Conservation (phyloP, 2,329 filamentous ascomycete species). For the Triangularia verruculosa region DNA sequence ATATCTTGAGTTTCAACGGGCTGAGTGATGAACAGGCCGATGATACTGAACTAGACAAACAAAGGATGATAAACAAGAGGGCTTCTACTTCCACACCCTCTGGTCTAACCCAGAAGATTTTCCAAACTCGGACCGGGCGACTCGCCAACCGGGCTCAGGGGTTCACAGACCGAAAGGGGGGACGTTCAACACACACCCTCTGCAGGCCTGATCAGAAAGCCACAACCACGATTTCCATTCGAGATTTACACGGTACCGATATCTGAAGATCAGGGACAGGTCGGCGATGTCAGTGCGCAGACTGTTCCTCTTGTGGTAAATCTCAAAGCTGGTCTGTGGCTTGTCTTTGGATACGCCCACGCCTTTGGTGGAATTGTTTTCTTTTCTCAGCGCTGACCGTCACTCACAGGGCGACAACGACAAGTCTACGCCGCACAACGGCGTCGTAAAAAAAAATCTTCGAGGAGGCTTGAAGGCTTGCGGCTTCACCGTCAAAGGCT, state of each 20-base stretch:
- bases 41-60: background rate
- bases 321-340: background rate
- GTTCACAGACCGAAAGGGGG: background rate
- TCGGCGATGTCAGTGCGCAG: background rate
- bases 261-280: background rate
- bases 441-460: background rate
- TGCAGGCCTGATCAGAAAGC: background rate
- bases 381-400: background rate
- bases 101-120: background rate
- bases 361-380: background rate
- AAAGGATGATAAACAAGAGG: background rate
- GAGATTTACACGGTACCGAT: background rate
- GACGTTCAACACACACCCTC: background rate
- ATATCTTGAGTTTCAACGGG: background rate
- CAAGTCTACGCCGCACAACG: background rate
- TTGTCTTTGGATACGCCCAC: background rate
- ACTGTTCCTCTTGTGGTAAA: background rate
- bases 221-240: background rate
- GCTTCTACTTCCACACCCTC: background rate
- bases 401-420: background rate
- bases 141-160: background rate
- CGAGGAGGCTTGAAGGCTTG: background rate
- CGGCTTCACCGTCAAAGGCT: background rate
- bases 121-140: background rate
- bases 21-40: background rate